Percentiles rank a stretch among this genome's conserved stretches.
phyloP scores from a whole-genome alignment of 176 grass and related monocot genomes.

The Poa pratensis region DNA sequence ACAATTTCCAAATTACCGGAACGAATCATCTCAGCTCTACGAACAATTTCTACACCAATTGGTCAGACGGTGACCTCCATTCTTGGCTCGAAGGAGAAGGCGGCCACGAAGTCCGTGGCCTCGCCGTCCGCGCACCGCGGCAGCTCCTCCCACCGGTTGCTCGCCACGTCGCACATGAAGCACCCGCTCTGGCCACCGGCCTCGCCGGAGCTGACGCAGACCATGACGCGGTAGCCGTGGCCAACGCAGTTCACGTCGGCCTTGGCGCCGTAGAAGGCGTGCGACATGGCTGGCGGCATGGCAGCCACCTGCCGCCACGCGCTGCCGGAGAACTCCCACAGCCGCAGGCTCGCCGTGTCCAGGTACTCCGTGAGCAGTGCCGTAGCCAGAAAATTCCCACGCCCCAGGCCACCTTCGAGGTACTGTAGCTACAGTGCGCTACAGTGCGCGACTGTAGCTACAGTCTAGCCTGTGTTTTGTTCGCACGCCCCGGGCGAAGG shows the following conservation, averaged over 20 bases:
- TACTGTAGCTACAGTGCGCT: too few species aligned
- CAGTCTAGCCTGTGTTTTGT: too few species aligned
- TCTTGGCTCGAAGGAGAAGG: constrained; percentile 91
- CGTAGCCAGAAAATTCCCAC: too few species aligned
- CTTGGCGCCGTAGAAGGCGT: constrained; percentile 64
- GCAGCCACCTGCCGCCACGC: constrained; percentile 75
- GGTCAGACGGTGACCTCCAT: constrained; percentile 67
- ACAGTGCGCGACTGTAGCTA: too few species aligned
- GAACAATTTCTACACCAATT: background rate
- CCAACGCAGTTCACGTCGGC: constrained; percentile 87
- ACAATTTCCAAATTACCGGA: constrained; percentile 22
- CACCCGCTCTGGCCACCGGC: constrained; percentile 23
- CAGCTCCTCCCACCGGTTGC: constrained; percentile 71
- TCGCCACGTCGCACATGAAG: constrained; percentile 63
- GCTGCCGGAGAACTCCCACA: constrained; percentile 66
- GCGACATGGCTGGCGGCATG: constrained; percentile 86
- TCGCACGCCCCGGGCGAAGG: too few species aligned
- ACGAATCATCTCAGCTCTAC: constrained; percentile 4
- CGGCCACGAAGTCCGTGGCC: constrained; percentile 71
- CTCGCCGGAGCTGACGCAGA: constrained; percentile 70
- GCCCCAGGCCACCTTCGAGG: too few species aligned
- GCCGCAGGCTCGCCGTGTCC: constrained; percentile 64
- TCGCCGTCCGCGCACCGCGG: constrained; percentile 39
- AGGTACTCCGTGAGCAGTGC: constrained; percentile 73
- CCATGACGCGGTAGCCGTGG: constrained; percentile 59